Evolutionary conservation across 1,284 basidiomycete species (phyloP).

Genomic region (Ceratobasidium theobromae): DNA sequence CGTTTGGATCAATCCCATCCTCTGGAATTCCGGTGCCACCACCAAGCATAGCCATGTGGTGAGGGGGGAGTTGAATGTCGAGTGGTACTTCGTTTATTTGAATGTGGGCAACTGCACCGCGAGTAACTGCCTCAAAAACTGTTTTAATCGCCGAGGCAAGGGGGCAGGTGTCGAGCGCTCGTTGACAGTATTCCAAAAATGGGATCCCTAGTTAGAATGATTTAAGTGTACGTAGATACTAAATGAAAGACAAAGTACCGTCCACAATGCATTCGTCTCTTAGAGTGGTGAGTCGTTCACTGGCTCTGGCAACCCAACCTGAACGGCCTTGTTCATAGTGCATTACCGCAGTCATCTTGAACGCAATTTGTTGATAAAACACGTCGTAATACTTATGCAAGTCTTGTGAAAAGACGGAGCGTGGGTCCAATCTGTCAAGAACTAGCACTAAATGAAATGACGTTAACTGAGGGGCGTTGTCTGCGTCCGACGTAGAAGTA

Average conservation of each 20-base stretch:
- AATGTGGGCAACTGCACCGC: conserved; percentile 68
- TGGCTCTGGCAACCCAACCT: conserved; percentile 79
- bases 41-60: conserved; percentile 65
- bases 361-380: conserved; percentile 83
- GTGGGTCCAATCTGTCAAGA: conserved; percentile 86
- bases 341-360: conserved; percentile 84
- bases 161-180: conserved; percentile 65
- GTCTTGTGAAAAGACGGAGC: conserved; percentile 73
- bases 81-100: conserved; percentile 73
- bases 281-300: conserved; percentile 63
- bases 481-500: conserved; percentile 14
- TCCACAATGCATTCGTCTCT: conserved; percentile 66
- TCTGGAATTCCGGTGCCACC: conserved; percentile 50
- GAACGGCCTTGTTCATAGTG: conserved; percentile 83
- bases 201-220: conserved; percentile 50
- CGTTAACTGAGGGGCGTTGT: conserved; percentile 43
- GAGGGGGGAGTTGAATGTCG: conserved; percentile 79
- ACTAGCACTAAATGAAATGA: conserved; percentile 89
- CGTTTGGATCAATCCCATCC: conserved; percentile 46
- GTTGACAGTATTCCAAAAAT: conserved; percentile 55
- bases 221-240: background rate
- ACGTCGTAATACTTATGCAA: conserved; percentile 77
- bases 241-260: conserved; percentile 47
- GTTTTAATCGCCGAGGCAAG: conserved; percentile 73
- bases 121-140: conserved; percentile 74